Conservation (phyloP, 495 filamentous ascomycete species). For the Wilcoxina mikolae region DNA sequence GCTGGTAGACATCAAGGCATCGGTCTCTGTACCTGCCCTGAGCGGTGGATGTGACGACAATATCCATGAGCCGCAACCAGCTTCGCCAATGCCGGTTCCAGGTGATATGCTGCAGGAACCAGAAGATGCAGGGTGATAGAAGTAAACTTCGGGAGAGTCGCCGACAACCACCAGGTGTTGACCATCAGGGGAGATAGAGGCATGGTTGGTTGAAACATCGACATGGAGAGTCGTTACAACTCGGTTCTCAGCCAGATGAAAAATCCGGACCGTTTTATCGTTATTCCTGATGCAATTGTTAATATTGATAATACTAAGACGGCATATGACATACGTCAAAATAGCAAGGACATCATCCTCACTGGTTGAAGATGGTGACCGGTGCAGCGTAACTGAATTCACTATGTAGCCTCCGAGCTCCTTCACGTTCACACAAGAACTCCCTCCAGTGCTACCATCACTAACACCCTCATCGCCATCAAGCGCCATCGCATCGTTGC, state of each 20-base stretch:
- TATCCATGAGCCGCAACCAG: constrained; percentile 24
- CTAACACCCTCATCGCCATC: not conserved
- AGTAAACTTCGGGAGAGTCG: constrained; percentile 68
- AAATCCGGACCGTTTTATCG: constrained; percentile 69
- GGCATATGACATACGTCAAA: constrained; percentile 39
- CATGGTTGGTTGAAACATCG: constrained; percentile 75
- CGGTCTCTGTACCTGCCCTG: constrained; percentile 21
- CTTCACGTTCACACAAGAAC: constrained; percentile 20
- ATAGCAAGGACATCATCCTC: constrained; percentile 47
- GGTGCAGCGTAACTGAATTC: constrained; percentile 58
- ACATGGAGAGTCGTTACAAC: constrained; percentile 55
- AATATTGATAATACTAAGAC: constrained; percentile 4
- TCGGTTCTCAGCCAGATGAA: constrained; percentile 48
- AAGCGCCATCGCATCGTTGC: not conserved
- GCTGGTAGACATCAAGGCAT: constrained; percentile 51
- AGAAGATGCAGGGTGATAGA: constrained; percentile 43
- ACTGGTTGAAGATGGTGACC: constrained; percentile 36
- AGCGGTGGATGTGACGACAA: constrained; percentile 27
- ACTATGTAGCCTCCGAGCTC: constrained; percentile 46
- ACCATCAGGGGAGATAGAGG: constrained; percentile 79
- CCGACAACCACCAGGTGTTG: constrained; percentile 66
- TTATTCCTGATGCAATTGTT: constrained; percentile 51
- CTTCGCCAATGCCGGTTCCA: constrained; percentile 31
- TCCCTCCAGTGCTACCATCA: not conserved
- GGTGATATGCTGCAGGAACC: constrained; percentile 17